Base-by-base conservation (phyloP, 1,139 yeast species). In the Lodderomyces pseudojiufengensis region DNA sequence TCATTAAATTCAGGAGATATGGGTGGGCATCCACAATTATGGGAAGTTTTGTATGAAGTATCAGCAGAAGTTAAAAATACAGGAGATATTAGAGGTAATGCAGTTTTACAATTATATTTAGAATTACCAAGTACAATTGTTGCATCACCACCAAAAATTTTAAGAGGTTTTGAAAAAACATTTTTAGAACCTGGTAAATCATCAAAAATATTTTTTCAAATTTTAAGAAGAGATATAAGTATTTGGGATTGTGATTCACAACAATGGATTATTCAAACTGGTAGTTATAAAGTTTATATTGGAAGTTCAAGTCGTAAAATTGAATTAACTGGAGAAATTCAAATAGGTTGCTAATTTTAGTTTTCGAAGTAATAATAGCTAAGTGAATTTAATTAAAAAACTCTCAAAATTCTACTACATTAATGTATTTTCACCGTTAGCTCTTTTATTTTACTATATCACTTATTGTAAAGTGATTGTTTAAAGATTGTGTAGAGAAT, bases 161-260 rank as follows among this genome's bases (percentile, higher is more conserved):
- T 79, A 41, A 64, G 83, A 45, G 84, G 84, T 1, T 76, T 78
- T 49, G 81, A 76, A 34, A 80, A 79, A 55, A 71, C 76, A 1
- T 64, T 60, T 36, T 51, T 78, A 29, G 64, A 61, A n/a, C 63
- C 74, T 9, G 78, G 76, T 1, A 61, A 61, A 31, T 45, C 64
- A 1, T 57, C 58, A 3, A 52, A 52, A 14, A 61, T 76, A 9
- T 51, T 50, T 21, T 79, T 79, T 49, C 66, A 68, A 33, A 58
- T 80, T 18, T 55, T 66, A 41, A 70, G 76, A 46, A 64, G 81
- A 41, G 85, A 80, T 52, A 56, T 80, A 47, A 67, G 80, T 42
- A 60, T 71, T 22, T 80, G 84, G 84, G 83, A 78, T 51, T 60
- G 73, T 1, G 64, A 52, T 23, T 64, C 70, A 11, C 83, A 78